Evolutionary conservation across 768 basidiomycete species (phyloP).

Genomic region (Calocybe indica): DNA sequence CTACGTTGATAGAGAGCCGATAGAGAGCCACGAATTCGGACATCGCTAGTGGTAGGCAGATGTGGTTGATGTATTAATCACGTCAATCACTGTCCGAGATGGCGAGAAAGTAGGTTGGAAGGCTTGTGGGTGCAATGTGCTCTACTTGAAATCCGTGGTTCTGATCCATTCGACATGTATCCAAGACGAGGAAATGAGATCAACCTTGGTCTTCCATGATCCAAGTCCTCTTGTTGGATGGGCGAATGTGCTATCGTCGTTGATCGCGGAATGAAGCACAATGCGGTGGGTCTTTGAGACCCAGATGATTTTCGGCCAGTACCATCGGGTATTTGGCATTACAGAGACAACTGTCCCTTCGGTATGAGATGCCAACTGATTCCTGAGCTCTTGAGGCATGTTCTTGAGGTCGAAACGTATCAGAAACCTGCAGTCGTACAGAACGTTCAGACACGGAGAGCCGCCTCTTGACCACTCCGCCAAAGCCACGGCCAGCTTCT

Average conservation of each 20-base stretch:
- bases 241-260: background rate
- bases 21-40: constrained; percentile 32
- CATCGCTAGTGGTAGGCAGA: constrained; percentile 39
- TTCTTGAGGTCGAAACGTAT: constrained; percentile 37
- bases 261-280: constrained; percentile 13
- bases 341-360: constrained; percentile 23
- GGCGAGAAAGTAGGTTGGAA: background rate
- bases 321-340: constrained; percentile 35
- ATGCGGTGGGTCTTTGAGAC: background rate
- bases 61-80: constrained; percentile 30
- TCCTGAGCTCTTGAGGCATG: constrained; percentile 34
- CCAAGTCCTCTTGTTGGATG: no score
- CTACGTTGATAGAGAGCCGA: constrained; percentile 22
- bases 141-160: constrained; percentile 17
- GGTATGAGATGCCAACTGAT: constrained; percentile 15
- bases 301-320: constrained; percentile 39
- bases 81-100: background rate
- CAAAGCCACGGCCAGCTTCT: constrained; percentile 40
- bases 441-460: constrained; percentile 17
- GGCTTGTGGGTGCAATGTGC: background rate
- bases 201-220: background rate
- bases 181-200: constrained; percentile 28
- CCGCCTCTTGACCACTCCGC: constrained; percentile 10
- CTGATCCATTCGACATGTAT: constrained; percentile 37
- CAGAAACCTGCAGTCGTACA: constrained; percentile 66